These are phyloP conservation scores for Centrapalus pauciflorus DNA, from an alignment of 129 eudicot genomes.

Conservation along the genomic window DNA sequence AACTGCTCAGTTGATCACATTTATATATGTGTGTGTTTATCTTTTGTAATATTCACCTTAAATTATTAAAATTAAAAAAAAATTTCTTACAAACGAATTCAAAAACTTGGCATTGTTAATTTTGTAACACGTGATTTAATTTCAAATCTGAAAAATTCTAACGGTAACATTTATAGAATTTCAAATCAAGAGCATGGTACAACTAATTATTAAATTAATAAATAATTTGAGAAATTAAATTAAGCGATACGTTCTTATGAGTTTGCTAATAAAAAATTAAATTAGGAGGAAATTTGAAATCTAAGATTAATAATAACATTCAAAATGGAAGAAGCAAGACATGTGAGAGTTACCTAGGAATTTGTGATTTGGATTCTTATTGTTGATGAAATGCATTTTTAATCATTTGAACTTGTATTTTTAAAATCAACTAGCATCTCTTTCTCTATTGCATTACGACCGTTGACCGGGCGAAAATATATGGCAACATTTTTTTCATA, in stretches of 20 bases:
- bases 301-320: background rate
- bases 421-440: too few relatives aligned
- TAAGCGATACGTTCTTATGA: background rate
- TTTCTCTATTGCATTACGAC: too few relatives aligned
- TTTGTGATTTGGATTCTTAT: background rate
- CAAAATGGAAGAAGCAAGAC: background rate
- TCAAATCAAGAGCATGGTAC: background rate
- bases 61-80: too few relatives aligned
- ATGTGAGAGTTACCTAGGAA: conserved; percentile 3
- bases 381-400: background rate
- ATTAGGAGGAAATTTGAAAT: background rate
- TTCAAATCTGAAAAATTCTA: too few relatives aligned
- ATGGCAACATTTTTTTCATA: too few relatives aligned
- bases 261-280: background rate
- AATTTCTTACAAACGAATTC: too few relatives aligned
- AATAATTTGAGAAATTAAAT: background rate
- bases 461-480: too few relatives aligned
- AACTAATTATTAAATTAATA: background rate
- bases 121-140: too few relatives aligned
- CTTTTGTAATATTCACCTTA: too few relatives aligned
- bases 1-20: too few relatives aligned
- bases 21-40: too few relatives aligned
- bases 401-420: background rate
- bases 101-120: background rate
- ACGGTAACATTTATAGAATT: background rate